Evolutionary conservation across 1,284 basidiomycete genomes (phyloP), one percentile per base, ranked within the genome.

Genomic region (Heliocybe sulcata): DNA sequence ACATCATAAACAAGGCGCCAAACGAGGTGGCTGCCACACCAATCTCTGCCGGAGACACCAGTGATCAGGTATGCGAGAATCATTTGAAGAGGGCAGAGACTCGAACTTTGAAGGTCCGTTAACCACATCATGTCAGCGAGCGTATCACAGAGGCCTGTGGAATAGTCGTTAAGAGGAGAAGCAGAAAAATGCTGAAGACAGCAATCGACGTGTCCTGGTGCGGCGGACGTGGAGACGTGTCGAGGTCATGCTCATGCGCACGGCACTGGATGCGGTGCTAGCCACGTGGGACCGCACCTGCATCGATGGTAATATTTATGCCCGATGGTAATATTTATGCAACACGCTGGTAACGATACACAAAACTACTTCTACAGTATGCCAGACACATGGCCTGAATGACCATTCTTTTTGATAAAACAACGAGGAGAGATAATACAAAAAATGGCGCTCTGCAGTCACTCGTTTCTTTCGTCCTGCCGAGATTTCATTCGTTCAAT

Each of bases 1-100:
- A 79, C 64, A 98, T 78, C 86, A 98, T 94, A 80, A 99, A 99
- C 60, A 98, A 79, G 45, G 83, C 85, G 57, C 97, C 97, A 64
- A 98, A 97, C n/a, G 96, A 94, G 52, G 96, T 98, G 62, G 99
- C 83, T 53, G 93, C 96, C 53, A 98, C 95, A 60, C 93, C 94
- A 63, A 96, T 95, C 77, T 96, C 94, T 97, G 64, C 35, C 51
- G 31, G 54, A 14, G 29, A 38, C 51, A 10, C 35, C 0, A 26
- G 29, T 29, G 47, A 27, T 47, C 26, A 19, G 48, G 51, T 14
- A 19, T 35, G 27, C 31, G 12, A 10, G n/a, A 6, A 49, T 22
- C 11, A 22, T 35, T 51, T 35, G 12, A 12, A 22, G n/a, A 35
- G 29, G 20, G 19, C 14, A 29, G 20, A 16, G 45, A 25, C 23